phyloP scores from a whole-genome alignment of 1,284 basidiomycete genomes.

The Sporisorium sorghi region DNA sequence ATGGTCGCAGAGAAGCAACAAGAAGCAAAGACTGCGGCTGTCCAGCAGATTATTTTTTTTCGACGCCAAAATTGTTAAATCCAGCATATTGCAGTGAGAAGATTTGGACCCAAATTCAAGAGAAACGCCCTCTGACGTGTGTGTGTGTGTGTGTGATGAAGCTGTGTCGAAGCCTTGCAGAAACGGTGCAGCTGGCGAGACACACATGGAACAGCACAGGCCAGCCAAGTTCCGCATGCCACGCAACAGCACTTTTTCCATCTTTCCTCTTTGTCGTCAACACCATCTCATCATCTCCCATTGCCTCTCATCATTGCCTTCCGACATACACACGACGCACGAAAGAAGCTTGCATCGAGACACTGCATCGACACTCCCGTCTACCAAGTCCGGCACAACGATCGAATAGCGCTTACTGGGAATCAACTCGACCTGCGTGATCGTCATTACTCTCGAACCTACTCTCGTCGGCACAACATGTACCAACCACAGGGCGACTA shows the following conservation, averaged over 20 bases:
- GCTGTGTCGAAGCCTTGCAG: too few species aligned
- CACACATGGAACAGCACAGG: background rate
- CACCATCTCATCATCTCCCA: background rate
- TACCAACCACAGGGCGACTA: slow-evolving; percentile 48
- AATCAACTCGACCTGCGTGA: background rate
- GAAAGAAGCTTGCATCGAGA: background rate
- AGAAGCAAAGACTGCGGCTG: background rate
- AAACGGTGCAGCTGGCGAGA: slow-evolving; percentile 8
- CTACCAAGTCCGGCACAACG: background rate
- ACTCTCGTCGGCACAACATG: slow-evolving; percentile 26
- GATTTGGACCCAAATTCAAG: background rate
- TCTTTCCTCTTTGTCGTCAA: background rate
- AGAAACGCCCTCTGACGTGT: background rate
- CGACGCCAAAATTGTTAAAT: background rate
- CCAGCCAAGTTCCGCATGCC: background rate
- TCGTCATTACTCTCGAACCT: too few species aligned
- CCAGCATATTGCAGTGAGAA: background rate
- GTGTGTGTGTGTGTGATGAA: too few species aligned
- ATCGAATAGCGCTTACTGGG: slow-evolving; percentile 5
- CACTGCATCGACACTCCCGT: background rate
- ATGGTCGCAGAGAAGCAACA: background rate
- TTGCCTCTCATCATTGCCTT: background rate
- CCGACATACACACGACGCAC: background rate
- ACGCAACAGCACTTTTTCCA: background rate
- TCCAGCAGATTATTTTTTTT: background rate